Evolutionary conservation across 208 protist genomes (phyloP), one percentile per base, ranked within the genome.

Genomic region (Crithidia expoeki): DNA sequence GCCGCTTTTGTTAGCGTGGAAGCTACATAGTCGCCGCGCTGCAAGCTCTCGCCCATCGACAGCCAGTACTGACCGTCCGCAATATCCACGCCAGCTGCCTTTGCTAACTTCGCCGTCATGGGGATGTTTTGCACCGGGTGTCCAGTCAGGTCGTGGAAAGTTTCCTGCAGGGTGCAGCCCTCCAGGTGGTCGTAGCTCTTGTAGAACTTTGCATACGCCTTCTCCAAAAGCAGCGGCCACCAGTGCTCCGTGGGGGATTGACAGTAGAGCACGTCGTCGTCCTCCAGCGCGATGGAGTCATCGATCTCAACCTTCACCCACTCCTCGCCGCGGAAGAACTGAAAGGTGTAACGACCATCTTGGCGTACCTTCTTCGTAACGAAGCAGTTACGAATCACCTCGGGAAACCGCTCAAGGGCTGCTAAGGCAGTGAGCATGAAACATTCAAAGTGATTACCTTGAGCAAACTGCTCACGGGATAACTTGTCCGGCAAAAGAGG

Each of bases 121-220:
- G 86, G 83, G 36, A 89, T 86, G 74, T 94, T 83, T 9, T 89
- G 71, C 17, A 96, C 92, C 17, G 92, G 89, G 42, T 83, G 71
- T 46, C 89, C 89, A 2, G 92, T 94, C 44, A 96, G 57, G 60
- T 96, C 92, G 50, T 90, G 88, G 32, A 92, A 83, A 4, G 85
- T 81, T 66, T 96, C 89, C 61, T 85, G 80, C 28, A 88, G 77
- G 12, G 83, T 93, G 70, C 89, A 94, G 40, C 86, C 84, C 5
- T 93, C 85, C 3, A 96, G 72, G 40, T 86, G 72, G 46, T 84
- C 74, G 74, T 94, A 96, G 32, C 68, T 64, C 40, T 79, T 86
- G 76, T 93, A 89, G 74, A 96, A 94, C 72, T 96, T 96, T 30
- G 92, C 92, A 72, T 96, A 96, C 32, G 92, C 92, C 86, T 96